Evolutionary conservation across 2,329 filamentous ascomycete genomes (phyloP).

Genomic region (Penicillium sp.): DNA sequence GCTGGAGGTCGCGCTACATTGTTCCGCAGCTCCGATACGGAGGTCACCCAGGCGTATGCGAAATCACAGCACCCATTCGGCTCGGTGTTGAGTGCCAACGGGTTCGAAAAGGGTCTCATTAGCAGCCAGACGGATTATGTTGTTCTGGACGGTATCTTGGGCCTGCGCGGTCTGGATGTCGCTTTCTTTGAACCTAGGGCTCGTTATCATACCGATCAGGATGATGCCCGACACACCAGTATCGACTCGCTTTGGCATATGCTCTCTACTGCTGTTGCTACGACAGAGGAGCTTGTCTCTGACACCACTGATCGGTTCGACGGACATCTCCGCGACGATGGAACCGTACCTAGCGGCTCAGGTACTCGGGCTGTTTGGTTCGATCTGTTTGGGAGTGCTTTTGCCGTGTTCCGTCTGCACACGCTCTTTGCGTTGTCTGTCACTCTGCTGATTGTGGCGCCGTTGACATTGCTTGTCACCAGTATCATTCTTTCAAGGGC

Average conservation of each 20-base stretch:
- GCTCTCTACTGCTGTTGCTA: constrained; percentile 78
- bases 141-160: constrained; percentile 73
- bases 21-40: constrained; percentile 82
- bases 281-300: constrained; percentile 67
- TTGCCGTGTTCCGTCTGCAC: constrained; percentile 75
- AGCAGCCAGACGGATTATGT: constrained; percentile 87
- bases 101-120: constrained; percentile 75
- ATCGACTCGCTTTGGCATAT: constrained; percentile 81
- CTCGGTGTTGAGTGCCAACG: constrained; percentile 76
- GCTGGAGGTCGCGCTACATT: constrained; percentile 84
- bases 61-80: constrained; percentile 75
- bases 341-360: constrained; percentile 64
- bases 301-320: constrained; percentile 67
- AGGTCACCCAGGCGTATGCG: constrained; percentile 77
- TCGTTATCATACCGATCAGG: constrained; percentile 86
- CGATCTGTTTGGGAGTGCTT: constrained; percentile 77
- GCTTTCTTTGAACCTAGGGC: constrained; percentile 86
- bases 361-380: constrained; percentile 83
- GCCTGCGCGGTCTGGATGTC: constrained; percentile 83
- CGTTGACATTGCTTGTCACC: constrained; percentile 67
- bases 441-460: constrained; percentile 74
- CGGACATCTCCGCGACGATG: constrained; percentile 55
- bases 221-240: constrained; percentile 74
- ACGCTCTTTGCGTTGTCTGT: constrained; percentile 87
- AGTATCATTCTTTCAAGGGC: constrained; percentile 65